These are phyloP conservation scores for Plectosphaerella plurivora DNA, from an alignment of 2,329 filamentous ascomycete species.

Conservation along the genomic window DNA sequence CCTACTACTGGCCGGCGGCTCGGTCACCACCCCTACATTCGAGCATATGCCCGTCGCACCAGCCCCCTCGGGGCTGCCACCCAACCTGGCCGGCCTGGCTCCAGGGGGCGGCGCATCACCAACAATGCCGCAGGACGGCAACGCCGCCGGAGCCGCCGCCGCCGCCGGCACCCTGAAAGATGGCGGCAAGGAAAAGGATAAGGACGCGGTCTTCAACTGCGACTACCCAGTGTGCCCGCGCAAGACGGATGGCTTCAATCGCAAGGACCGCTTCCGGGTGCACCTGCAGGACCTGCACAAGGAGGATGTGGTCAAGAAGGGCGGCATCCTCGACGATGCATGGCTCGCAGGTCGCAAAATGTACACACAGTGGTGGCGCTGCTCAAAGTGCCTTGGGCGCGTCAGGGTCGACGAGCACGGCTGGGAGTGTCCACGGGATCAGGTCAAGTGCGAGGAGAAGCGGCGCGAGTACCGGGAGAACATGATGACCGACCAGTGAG, in stretches of 20 bases:
- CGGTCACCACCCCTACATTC: neutral
- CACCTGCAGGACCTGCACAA: conserved; percentile 51
- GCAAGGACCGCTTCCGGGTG: conserved; percentile 53
- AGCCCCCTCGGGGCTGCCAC: conserved; percentile 1
- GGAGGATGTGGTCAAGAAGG: conserved; percentile 45
- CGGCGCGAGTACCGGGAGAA: conserved; percentile 13
- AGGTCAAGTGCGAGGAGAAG: conserved; percentile 10
- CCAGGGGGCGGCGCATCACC: neutral
- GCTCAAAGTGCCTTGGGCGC: conserved; percentile 44
- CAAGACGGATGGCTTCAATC: conserved; percentile 39
- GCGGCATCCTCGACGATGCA: conserved; percentile 29
- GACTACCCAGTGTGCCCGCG: conserved; percentile 48
- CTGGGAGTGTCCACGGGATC: conserved; percentile 35
- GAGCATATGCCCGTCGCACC: neutral
- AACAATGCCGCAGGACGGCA: conserved; percentile 2
- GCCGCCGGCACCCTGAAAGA: neutral
- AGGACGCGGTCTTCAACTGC: conserved; percentile 37
- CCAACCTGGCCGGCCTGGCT: neutral
- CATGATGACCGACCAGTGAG: neutral
- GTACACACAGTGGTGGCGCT: conserved; percentile 48
- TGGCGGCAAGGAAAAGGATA: conserved; percentile 21
- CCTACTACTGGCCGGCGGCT: neutral
- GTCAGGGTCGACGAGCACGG: conserved; percentile 33
- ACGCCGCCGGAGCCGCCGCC: neutral
- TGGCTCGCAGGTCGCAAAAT: conserved; percentile 35